Conservation (phyloP, 2,329 filamentous ascomycete genomes). For the Microdochium paspali region DNA sequence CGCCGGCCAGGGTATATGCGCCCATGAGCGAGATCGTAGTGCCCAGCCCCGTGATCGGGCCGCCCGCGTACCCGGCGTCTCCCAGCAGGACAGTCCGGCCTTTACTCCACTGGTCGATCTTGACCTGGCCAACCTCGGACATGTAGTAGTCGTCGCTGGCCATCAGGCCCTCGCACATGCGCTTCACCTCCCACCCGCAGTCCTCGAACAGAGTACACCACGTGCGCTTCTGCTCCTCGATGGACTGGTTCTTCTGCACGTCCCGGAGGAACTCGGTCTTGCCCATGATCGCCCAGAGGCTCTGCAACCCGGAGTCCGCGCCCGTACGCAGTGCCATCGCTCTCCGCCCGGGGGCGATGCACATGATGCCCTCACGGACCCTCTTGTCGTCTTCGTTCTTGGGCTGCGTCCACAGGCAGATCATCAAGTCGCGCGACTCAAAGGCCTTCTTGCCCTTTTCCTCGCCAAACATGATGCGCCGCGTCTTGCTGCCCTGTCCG, state of each 20-base stretch:
- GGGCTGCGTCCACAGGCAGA: slow-evolving; percentile 30
- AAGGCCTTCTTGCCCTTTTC: slow-evolving; percentile 15
- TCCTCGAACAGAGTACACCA: slow-evolving; percentile 22
- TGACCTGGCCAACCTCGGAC: slow-evolving; percentile 33
- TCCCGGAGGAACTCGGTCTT: slow-evolving; percentile 1
- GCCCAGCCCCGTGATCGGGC: slow-evolving; percentile 39
- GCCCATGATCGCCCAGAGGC: slow-evolving; percentile 19
- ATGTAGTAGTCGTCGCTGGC: slow-evolving; percentile 36
- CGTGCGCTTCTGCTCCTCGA: slow-evolving; percentile 10
- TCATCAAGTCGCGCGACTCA: slow-evolving; percentile 19
- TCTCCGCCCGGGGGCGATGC: slow-evolving; percentile 23
- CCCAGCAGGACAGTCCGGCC: slow-evolving; percentile 41
- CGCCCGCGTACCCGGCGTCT: slow-evolving; percentile 42
- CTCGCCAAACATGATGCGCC: slow-evolving; percentile 24
- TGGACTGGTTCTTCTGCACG: slow-evolving; percentile 5
- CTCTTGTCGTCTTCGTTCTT: slow-evolving; percentile 12
- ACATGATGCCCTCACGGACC: slow-evolving; percentile 21
- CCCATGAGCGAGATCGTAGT: slow-evolving; percentile 37
- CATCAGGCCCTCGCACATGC: slow-evolving; percentile 5
- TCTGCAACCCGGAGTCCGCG: slow-evolving; percentile 20
- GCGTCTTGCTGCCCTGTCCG: slow-evolving; percentile 39
- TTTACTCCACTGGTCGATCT: slow-evolving; percentile 29
- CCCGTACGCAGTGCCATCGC: slow-evolving; percentile 27
- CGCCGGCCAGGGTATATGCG: slow-evolving; percentile 48
- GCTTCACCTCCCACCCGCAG: slow-evolving; percentile 11